A percentile compares a stretch with the other conserved stretches of the same genome.
Conservation (phyloP, 805 yeast species). For the Dipodascopsis uninucleata region DNA sequence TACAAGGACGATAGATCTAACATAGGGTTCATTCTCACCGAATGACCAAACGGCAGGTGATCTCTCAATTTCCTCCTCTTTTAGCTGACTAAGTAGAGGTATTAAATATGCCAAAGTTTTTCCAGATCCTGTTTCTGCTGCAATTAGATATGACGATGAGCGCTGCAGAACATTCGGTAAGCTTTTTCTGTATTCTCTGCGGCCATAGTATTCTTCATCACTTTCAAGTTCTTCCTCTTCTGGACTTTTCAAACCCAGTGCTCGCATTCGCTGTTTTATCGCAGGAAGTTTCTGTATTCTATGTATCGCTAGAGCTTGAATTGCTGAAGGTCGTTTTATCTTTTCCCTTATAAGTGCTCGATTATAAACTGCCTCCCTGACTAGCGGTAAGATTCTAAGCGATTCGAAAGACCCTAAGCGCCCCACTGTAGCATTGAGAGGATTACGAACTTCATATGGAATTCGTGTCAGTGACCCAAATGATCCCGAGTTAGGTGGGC, state of each 20-base stretch:
- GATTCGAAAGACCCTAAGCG: constrained; percentile 63
- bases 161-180: constrained; percentile 33
- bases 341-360: constrained; percentile 43
- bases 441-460: constrained; percentile 30
- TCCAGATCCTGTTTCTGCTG: constrained; percentile 97
- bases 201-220: constrained; percentile 18
- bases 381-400: constrained; percentile 61
- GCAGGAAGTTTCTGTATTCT: constrained; percentile 23
- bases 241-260: constrained; percentile 3
- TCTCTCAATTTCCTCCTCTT: constrained; percentile 49
- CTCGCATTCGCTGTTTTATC: constrained; percentile 9
- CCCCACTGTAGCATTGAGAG: constrained; percentile 42
- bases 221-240: constrained; percentile 7
- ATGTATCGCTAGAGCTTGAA: constrained; percentile 73
- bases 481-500: constrained; percentile 35
- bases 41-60: constrained; percentile 39
- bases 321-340: constrained; percentile 60
- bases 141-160: constrained; percentile 66
- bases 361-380: constrained; percentile 55
- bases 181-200: constrained; percentile 10
- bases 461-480: constrained; percentile 34
- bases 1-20: constrained; percentile 70
- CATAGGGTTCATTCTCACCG: constrained; percentile 39
- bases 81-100: constrained; percentile 66
- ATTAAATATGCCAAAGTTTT: constrained; percentile 89